Conservation (phyloP, 1,284 basidiomycete genomes). For the Gymnopus androsaceus region DNA sequence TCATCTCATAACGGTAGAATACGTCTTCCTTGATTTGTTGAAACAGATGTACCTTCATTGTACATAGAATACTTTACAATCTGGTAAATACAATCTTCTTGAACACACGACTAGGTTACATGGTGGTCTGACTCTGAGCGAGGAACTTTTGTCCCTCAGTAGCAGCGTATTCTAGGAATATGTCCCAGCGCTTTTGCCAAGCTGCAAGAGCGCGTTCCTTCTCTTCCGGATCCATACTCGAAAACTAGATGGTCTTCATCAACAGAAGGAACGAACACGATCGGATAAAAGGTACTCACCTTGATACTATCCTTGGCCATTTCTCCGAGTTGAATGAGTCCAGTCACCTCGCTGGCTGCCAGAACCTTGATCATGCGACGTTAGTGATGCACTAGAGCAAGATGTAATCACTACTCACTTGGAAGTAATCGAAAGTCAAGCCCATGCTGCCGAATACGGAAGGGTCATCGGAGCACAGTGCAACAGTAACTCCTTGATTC, state of each 20-base stretch:
- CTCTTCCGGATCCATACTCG: slow-evolving; percentile 48
- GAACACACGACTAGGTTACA: too few species aligned
- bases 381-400: neutral
- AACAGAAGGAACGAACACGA: neutral
- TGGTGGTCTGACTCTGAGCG: too few species aligned
- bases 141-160: slow-evolving; percentile 10
- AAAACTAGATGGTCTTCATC: slow-evolving; percentile 43
- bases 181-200: slow-evolving; percentile 58
- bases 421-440: slow-evolving; percentile 71
- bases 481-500: slow-evolving; percentile 70
- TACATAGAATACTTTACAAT: too few species aligned
- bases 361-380: slow-evolving; percentile 48
- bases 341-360: slow-evolving; percentile 64
- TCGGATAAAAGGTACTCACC: slow-evolving; percentile 36
- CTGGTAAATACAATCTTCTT: too few species aligned
- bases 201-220: slow-evolving; percentile 44
- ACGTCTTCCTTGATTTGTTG: too few species aligned
- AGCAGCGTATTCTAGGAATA: slow-evolving; percentile 49
- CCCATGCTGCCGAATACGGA: slow-evolving; percentile 78
- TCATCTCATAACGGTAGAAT: too few species aligned
- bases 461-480: slow-evolving; percentile 74
- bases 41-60: too few species aligned
- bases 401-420: slow-evolving; percentile 41
- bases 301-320: slow-evolving; percentile 66
- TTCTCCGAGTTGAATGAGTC: slow-evolving; percentile 58